phyloP scores from a whole-genome alignment of 2,329 filamentous ascomycete species.

The Aureobasidium subglaciale region DNA sequence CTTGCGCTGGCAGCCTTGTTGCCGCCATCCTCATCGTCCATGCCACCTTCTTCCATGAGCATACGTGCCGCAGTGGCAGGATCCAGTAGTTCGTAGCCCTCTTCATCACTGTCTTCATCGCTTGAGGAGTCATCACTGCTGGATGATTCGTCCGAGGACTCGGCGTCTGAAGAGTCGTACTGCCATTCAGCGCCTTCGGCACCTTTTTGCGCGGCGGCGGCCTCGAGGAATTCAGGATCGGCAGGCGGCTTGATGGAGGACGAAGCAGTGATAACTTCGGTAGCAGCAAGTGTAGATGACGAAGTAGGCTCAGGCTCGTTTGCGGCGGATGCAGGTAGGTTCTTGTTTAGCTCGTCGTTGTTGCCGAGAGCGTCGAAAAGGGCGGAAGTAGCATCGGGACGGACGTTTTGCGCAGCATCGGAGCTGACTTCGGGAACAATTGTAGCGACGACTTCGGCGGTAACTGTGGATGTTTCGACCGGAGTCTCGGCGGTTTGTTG shows the following conservation, averaged over 20 bases:
- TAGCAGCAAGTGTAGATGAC: neutral
- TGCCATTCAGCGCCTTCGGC: constrained; percentile 73
- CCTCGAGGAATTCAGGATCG: constrained; percentile 38
- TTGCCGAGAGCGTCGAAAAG: constrained; percentile 9
- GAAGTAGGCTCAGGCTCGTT: neutral
- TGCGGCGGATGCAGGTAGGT: neutral
- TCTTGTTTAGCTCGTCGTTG: constrained; percentile 3
- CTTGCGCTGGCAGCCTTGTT: constrained; percentile 41
- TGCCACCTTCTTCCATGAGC: constrained; percentile 74
- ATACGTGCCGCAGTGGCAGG: constrained; percentile 78
- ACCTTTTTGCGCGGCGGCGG: constrained; percentile 39
- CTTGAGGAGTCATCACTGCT: constrained; percentile 34
- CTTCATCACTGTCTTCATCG: constrained; percentile 49
- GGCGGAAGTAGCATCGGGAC: constrained; percentile 1
- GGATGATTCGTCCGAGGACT: constrained; percentile 40
- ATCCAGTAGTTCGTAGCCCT: constrained; percentile 64
- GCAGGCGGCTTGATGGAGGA: constrained; percentile 23
- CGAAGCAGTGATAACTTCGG: neutral
- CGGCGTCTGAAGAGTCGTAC: constrained; percentile 53
- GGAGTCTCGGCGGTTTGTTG: neutral
- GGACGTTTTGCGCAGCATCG: neutral
- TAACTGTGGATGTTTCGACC: neutral
- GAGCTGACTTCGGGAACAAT: neutral
- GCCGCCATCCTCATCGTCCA: constrained; percentile 69
- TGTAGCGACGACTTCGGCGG: neutral